Evolutionary conservation across 2,329 filamentous ascomycete genomes (phyloP).

Genomic region (Sporothrix variecibatus): DNA sequence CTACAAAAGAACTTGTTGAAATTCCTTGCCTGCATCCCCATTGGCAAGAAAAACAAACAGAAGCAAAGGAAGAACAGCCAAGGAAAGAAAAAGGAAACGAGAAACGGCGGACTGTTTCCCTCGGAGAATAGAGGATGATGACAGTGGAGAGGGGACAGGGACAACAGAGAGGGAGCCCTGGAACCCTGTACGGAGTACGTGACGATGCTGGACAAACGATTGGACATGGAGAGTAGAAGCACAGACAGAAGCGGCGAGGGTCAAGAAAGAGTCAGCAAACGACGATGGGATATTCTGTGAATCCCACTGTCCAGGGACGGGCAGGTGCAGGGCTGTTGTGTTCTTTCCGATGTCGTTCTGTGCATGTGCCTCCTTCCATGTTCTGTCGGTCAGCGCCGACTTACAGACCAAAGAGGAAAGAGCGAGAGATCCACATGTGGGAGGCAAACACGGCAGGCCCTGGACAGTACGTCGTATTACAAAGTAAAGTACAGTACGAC

Average conservation of each 20-base stretch:
- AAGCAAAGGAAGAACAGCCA: background rate
- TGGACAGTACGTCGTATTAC: background rate
- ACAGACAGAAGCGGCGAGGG: background rate
- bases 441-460: background rate
- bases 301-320: background rate
- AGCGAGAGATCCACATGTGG: background rate
- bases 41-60: background rate
- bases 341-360: background rate
- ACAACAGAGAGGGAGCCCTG: background rate
- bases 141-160: background rate
- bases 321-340: background rate
- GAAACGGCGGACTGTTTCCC: slow-evolving; percentile 17
- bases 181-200: background rate
- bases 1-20: slow-evolving; percentile 13
- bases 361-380: background rate
- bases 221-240: background rate
- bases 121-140: slow-evolving; percentile 7
- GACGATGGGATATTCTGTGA: background rate
- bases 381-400: slow-evolving; percentile 6
- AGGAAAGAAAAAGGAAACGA: background rate
- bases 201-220: slow-evolving; percentile 23
- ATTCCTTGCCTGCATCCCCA: background rate
- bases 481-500: no score
- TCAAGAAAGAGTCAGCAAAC: background rate
- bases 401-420: slow-evolving; percentile 23